These are phyloP conservation scores for Fusarium sp. DNA, from an alignment of 2,329 filamentous ascomycete species.

Conservation along the genomic window DNA sequence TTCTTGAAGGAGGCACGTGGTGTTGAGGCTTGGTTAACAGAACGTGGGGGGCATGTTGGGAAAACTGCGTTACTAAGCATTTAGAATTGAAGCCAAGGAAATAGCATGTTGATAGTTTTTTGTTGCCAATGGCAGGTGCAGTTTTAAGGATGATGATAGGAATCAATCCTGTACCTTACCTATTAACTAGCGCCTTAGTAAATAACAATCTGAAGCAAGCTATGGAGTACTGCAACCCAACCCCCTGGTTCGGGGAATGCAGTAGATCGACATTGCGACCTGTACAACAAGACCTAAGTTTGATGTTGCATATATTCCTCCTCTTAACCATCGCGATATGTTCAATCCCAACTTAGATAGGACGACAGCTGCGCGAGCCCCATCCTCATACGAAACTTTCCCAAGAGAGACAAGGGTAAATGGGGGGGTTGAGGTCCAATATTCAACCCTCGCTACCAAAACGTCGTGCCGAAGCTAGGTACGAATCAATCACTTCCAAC, in stretches of 20 bases:
- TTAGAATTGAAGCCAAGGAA: background rate
- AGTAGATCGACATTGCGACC: background rate
- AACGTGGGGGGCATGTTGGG: slow-evolving; percentile 23
- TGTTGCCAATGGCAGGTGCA: background rate
- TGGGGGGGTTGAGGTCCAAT: background rate
- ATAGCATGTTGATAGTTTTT: background rate
- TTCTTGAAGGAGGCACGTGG: slow-evolving; percentile 37
- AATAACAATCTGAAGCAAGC: background rate
- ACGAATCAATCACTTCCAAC: background rate
- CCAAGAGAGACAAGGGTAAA: background rate
- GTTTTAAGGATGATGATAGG: background rate
- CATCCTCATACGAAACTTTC: no score
- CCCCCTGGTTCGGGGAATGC: background rate
- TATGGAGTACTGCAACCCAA: slow-evolving; percentile 4
- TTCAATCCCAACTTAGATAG: background rate
- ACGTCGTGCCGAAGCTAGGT: background rate
- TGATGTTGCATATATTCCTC: background rate
- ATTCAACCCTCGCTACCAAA: background rate
- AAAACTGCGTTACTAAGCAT: slow-evolving; percentile 9
- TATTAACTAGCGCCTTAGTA: background rate
- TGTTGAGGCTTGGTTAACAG: slow-evolving; percentile 34
- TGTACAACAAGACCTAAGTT: background rate
- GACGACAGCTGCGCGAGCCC: no score
- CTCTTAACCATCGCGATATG: background rate
- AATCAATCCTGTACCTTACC: background rate